Evolutionary conservation across 2,329 filamentous ascomycete species (phyloP), one percentile per base, ranked within the genome.

Genomic region (Claviceps lovelessii): DNA sequence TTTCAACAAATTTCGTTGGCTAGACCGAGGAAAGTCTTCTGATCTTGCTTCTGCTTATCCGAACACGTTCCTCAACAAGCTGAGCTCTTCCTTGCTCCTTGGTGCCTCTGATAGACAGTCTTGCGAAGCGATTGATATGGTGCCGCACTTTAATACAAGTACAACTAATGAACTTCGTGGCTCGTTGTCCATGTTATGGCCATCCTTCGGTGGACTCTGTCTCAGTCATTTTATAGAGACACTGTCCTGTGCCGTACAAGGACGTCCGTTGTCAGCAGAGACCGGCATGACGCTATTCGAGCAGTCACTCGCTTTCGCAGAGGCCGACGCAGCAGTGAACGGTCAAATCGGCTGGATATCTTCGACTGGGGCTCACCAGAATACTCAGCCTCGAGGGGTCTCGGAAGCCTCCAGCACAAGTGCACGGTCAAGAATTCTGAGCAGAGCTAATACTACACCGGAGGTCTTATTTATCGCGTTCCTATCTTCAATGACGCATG

Each of bases 251-350:
- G 88, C 91, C 10, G 78, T 97, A 7, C 89, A 95, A 67, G 91
- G 91, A 37, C 82, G 86, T 2, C 79, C 82, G 2, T 80, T 88
- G 0, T 81, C 86, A 58, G 85, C 88, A 0, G 93, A 97, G 70
- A 94, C 89, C 1, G 90, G 90, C 19, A 95, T 97, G 88, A 95
- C 90, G 0, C 79, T 96, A 2, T 95, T 97, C 63, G 93, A 98
- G 67, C 90, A 96, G 65, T 96, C 90, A 0, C 76, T 98, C 9
- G 91, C 91, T 2, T 98, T 97, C 71, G 89, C 91, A 11, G 93
- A 98, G 69, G 91, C 91, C 9, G 93, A 98, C 67, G 85, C 88
- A 35, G 86, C 90, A 59, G 84, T 96, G 49, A 84, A 84, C 61
- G 87, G 84, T 60, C 86, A 90, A 52, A 78, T 95, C 15, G 85